A percentile compares a stretch with the other conserved stretches of the same genome.
These are phyloP conservation scores for Penstemon barbatus DNA, from an alignment of 257 asterid species.

Conservation along the genomic window DNA sequence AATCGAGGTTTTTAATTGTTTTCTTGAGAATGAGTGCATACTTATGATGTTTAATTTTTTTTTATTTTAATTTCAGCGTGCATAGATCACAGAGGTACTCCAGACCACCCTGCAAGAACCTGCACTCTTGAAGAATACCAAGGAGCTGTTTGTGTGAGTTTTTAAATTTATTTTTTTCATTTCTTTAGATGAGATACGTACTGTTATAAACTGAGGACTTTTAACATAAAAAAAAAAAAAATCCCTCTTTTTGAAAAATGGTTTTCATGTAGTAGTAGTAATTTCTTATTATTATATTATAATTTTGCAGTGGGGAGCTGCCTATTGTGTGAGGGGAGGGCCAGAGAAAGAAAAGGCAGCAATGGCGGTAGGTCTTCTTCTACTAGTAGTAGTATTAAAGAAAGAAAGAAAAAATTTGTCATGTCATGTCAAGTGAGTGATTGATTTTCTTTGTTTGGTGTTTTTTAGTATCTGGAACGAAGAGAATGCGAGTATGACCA, in stretches of 20 bases:
- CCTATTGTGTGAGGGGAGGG: constrained; percentile 82
- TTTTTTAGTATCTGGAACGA: constrained; percentile 67
- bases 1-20: background rate
- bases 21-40: background rate
- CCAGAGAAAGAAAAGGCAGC: constrained; percentile 75
- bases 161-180: background rate
- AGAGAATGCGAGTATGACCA: constrained; percentile 93
- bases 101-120: constrained; percentile 87
- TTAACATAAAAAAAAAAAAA: too few species aligned
- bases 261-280: too few species aligned
- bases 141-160: constrained; percentile 76
- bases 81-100: constrained; percentile 97
- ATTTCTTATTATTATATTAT: background rate
- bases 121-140: constrained; percentile 68
- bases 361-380: constrained; percentile 55
- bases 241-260: too few species aligned
- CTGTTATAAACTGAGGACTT: too few species aligned
- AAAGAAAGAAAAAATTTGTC: background rate
- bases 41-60: background rate
- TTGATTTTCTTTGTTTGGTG: background rate
- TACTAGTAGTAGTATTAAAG: background rate
- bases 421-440: background rate
- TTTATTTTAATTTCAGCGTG: constrained; percentile 51
- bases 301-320: constrained; percentile 89
- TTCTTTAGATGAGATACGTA: background rate